phyloP scores from a whole-genome alignment of 768 basidiomycete genomes.

The Lentinula guzmanii region DNA sequence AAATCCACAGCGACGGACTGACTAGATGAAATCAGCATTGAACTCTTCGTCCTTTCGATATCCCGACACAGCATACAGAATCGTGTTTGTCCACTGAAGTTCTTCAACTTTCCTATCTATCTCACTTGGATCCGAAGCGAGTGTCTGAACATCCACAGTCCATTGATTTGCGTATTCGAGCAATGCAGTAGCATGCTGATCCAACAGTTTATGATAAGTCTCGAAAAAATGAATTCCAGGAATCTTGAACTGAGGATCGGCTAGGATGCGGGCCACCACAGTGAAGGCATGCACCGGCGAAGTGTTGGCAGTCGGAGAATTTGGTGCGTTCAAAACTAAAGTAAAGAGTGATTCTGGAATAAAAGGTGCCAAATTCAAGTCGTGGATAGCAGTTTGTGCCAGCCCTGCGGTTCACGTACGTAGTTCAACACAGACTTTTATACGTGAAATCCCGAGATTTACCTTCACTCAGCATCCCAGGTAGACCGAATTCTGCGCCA shows the following conservation, averaged over 20 bases:
- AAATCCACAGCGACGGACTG: neutral
- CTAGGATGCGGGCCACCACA: conserved; percentile 28
- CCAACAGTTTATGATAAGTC: conserved; percentile 8
- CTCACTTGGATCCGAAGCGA: conserved; percentile 23
- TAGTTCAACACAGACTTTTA: neutral
- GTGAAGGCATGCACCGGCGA: conserved; percentile 1
- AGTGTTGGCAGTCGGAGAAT: neutral
- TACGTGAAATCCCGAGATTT: neutral
- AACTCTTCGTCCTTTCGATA: conserved; percentile 36
- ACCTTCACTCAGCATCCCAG: conserved; percentile 64
- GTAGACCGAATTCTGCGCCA: conserved; percentile 56
- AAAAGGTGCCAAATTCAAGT: conserved; percentile 26
- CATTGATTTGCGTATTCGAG: conserved; percentile 36
- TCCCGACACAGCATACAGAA: conserved; percentile 54
- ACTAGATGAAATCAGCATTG: conserved; percentile 54
- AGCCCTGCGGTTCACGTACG: conserved; percentile 33
- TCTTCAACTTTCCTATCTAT: conserved; percentile 57
- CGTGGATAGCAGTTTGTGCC: conserved; percentile 48
- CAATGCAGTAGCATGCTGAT: conserved; percentile 30
- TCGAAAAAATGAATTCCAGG: conserved; percentile 15
- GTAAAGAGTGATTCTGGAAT: conserved; percentile 22
- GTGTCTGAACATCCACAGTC: conserved; percentile 25
- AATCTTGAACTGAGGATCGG: conserved; percentile 27
- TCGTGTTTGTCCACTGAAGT: conserved; percentile 44
- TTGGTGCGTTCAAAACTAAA: neutral